Conservation (phyloP, 2,329 filamentous ascomycete genomes). For the Epichloe coenophiala region DNA sequence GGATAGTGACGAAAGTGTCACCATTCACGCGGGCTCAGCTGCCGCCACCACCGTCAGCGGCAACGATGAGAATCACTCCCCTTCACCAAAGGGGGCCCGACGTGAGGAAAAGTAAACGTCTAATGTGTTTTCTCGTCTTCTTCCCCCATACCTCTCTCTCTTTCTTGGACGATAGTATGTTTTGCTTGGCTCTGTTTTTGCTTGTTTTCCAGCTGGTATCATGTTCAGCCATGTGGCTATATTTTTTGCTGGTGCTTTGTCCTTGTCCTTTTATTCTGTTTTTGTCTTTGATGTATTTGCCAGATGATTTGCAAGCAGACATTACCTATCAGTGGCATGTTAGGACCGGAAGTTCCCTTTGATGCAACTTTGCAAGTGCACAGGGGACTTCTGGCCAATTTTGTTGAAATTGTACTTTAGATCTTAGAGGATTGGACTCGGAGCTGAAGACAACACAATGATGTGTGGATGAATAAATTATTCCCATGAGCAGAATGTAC, state of each 20-base stretch:
- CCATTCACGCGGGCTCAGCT: conserved; percentile 38
- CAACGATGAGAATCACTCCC: conserved; percentile 35
- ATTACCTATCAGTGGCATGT: conserved; percentile 21
- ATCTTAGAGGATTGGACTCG: conserved; percentile 10
- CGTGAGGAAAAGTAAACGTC: conserved; percentile 16
- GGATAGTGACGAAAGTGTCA: conserved; percentile 39
- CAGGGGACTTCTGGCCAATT: conserved; percentile 13
- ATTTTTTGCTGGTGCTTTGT: conserved; percentile 4
- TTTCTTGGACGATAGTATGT: conserved; percentile 5
- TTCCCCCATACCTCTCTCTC: neutral
- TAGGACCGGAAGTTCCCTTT: conserved; percentile 17
- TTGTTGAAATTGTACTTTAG: conserved; percentile 28
- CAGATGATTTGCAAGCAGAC: conserved; percentile 9
- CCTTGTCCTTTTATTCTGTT: conserved; percentile 7
- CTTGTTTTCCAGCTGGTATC: conserved; percentile 5
- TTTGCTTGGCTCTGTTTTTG: conserved; percentile 7
- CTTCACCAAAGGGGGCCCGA: conserved; percentile 28
- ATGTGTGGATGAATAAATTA: conserved; percentile 11
- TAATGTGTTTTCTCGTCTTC: neutral
- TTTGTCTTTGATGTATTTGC: conserved; percentile 6
- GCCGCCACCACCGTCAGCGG: conserved; percentile 18
- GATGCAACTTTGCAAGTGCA: neutral
- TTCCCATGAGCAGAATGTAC: neutral
- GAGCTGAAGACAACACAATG: neutral
- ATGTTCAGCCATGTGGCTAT: conserved; percentile 8